Evolutionary conservation across 2,329 filamentous ascomycete genomes (phyloP).

Genomic region (Monilinia polystroma): DNA sequence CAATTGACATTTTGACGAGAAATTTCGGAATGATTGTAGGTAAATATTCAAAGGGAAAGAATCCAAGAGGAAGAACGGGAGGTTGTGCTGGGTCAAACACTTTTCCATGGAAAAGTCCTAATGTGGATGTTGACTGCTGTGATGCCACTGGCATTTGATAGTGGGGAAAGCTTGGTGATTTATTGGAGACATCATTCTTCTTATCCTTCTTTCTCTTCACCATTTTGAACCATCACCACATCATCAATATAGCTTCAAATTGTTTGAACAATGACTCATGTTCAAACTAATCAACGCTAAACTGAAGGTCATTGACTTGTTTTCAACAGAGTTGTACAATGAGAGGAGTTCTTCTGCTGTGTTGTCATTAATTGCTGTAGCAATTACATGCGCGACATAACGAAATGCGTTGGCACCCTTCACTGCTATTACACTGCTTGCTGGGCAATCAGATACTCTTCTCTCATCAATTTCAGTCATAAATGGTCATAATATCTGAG

Average conservation of each 20-base stretch:
- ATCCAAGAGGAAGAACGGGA: neutral
- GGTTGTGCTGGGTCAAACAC: constrained; percentile 5
- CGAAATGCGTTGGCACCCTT: constrained; percentile 16
- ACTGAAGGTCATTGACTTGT: neutral
- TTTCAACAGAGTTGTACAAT: neutral
- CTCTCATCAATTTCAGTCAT: neutral
- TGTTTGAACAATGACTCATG: neutral
- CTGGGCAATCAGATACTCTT: neutral
- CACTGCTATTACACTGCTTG: neutral
- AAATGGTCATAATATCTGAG: neutral
- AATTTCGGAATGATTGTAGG: neutral
- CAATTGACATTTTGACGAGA: constrained; percentile 7
- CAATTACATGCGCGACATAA: constrained; percentile 2
- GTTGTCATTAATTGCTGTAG: neutral
- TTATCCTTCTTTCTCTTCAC: constrained; percentile 7
- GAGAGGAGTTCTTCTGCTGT: neutral
- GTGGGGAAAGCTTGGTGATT: constrained; percentile 10
- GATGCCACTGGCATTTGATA: neutral
- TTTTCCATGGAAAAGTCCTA: constrained; percentile 16
- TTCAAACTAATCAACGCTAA: neutral
- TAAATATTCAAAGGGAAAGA: constrained; percentile 2
- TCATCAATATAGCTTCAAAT: neutral
- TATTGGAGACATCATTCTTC: neutral
- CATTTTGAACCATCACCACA: neutral
- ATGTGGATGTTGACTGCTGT: constrained; percentile 15